Percentiles rank a stretch among this genome's conserved stretches.
Conservation (phyloP, 1,284 basidiomycete species). For the Takashimella koratensis region DNA sequence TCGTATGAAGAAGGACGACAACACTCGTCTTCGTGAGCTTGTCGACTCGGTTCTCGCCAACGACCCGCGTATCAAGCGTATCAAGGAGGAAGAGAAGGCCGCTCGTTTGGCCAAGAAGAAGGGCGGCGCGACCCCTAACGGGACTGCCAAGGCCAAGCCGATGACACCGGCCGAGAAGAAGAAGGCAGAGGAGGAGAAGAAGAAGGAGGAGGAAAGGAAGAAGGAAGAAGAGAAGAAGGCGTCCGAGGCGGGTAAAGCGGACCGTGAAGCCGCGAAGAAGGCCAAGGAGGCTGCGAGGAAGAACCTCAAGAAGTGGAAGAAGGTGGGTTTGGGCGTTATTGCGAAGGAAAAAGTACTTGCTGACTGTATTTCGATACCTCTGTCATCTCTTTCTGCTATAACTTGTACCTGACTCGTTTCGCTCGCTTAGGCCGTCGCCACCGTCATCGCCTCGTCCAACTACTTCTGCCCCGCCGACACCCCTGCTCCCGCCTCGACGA, state of each 20-base stretch:
- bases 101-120: conserved; percentile 90
- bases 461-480: conserved; percentile 56
- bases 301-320: conserved; percentile 56
- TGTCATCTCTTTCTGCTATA: too few relatives aligned
- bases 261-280: conserved; percentile 84
- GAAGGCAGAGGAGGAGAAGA: conserved; percentile 68
- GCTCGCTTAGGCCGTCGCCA: conserved; percentile 39
- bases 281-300: conserved; percentile 64
- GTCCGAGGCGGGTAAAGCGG: conserved; percentile 54
- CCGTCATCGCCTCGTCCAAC: conserved; percentile 55
- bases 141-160: conserved; percentile 53
- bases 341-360: not conserved
- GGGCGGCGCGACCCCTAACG: conserved; percentile 46
- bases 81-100: conserved; percentile 95
- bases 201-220: conserved; percentile 72
- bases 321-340: conserved; percentile 37
- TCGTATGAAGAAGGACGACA: conserved; percentile 97
- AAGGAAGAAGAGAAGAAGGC: conserved; percentile 65
- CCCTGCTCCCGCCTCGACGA: conserved; percentile 49
- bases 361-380: too few relatives aligned
- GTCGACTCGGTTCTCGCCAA: conserved; percentile 81
- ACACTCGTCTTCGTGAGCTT: conserved; percentile 76
- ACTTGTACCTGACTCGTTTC: not conserved
- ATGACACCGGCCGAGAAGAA: conserved; percentile 65
- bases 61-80: conserved; percentile 95